Conservation (phyloP, 192 early-diverging fungal genomes). For the Umbelopsis sp. region DNA sequence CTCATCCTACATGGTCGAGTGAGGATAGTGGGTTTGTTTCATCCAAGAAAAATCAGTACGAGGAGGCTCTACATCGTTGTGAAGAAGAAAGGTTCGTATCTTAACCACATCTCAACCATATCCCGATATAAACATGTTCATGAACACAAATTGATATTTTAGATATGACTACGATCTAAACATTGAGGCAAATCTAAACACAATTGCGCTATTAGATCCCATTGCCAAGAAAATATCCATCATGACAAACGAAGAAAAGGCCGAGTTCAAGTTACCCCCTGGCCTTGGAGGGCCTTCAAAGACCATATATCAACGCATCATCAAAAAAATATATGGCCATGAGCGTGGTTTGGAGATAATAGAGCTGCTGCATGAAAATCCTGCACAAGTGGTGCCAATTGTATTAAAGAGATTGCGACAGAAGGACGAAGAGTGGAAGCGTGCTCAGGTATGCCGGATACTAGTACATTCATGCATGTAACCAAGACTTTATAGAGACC, state of each 20-base stretch:
- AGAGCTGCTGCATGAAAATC: conserved; percentile 89
- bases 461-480: neutral
- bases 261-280: conserved; percentile 68
- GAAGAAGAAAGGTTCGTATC: conserved; percentile 91
- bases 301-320: conserved; percentile 88
- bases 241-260: conserved; percentile 81
- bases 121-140: neutral
- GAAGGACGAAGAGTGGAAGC: conserved; percentile 98
- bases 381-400: conserved; percentile 89
- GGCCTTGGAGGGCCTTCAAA: conserved; percentile 84
- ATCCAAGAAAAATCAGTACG: conserved; percentile 89
- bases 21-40: conserved; percentile 90
- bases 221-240: conserved; percentile 78
- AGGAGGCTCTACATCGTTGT: conserved; percentile 93
- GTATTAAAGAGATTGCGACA: conserved; percentile 94
- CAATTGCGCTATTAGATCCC: conserved; percentile 88
- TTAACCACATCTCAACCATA: neutral
- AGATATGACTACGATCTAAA: conserved; percentile 93
- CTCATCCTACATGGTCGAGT: conserved; percentile 89
- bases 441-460: conserved; percentile 61
- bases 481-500: neutral
- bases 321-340: conserved; percentile 94
- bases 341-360: conserved; percentile 88
- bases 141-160: neutral
- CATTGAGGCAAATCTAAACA: conserved; percentile 91